phyloP scores from a whole-genome alignment of 2,329 filamentous ascomycete species.

The Colletotrichum sansevieriae region DNA sequence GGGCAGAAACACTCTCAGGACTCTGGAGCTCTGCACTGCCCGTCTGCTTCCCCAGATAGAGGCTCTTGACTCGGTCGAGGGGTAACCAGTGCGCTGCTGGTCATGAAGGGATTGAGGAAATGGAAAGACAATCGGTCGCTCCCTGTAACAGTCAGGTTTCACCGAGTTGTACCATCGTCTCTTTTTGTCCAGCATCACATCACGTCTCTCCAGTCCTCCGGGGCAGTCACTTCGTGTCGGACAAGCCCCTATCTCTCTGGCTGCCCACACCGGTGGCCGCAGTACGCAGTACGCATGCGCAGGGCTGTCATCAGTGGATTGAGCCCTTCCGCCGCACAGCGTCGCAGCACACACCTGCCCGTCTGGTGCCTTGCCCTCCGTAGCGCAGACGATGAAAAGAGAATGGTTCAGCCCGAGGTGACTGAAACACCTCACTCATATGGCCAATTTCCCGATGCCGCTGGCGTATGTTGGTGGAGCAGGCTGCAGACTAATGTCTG shows the following conservation, averaged over 20 bases:
- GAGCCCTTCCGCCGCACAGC: constrained; percentile 12
- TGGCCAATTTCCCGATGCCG: too few relatives aligned
- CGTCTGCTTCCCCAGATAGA: constrained; percentile 10
- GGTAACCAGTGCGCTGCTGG: constrained; percentile 2
- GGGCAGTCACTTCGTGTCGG: background rate
- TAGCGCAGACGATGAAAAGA: constrained; percentile 13
- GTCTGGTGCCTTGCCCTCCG: constrained; percentile 26
- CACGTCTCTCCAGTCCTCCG: too few relatives aligned
- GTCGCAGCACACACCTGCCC: constrained; percentile 26
- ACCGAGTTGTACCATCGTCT: constrained; percentile 23
- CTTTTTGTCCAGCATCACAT: background rate
- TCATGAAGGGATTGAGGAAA: constrained; percentile 22
- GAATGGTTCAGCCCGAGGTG: constrained; percentile 23
- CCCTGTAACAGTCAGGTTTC: constrained; percentile 31
- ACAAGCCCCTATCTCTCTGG: background rate
- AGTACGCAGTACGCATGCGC: background rate
- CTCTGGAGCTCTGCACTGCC: constrained; percentile 26
- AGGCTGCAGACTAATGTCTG: constrained; percentile 15
- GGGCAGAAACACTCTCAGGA: constrained; percentile 15
- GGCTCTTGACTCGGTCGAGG: constrained; percentile 28
- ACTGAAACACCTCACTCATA: too few relatives aligned
- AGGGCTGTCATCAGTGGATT: constrained; percentile 23
- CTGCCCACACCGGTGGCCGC: background rate
- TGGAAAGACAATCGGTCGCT: constrained; percentile 7
- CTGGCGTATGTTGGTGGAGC: constrained; percentile 28